Percentiles rank a stretch among this genome's conserved stretches.
Conservation (phyloP, 164 flowering plant genomes). For the Tetrastigma voinierianum region DNA sequence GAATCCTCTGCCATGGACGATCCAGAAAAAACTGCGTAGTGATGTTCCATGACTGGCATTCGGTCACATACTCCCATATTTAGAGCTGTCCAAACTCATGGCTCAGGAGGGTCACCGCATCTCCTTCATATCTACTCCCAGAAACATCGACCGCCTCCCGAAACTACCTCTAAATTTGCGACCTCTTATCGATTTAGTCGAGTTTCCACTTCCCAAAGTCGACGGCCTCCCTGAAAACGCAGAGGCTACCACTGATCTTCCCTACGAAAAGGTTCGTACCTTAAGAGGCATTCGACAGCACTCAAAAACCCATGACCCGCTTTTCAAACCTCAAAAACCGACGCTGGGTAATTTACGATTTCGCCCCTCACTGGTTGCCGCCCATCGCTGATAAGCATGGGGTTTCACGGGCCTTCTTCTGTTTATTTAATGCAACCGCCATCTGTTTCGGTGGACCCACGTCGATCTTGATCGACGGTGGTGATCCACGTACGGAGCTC, state of each 20-base stretch:
- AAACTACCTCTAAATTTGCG: conserved; percentile 13
- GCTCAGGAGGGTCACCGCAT: conserved; percentile 36
- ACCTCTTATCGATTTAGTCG: conserved; percentile 15
- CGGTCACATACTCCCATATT: conserved; percentile 41
- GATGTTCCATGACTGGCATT: conserved; percentile 46
- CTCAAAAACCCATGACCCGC: conserved; percentile 5
- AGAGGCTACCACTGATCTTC: conserved; percentile 33
- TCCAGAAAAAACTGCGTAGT: conserved; percentile 9
- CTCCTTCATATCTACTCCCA: conserved; percentile 31
- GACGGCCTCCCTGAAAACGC: conserved; percentile 18
- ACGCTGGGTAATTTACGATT: conserved; percentile 46
- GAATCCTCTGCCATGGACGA: too few relatives aligned
- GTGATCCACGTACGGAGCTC: neutral
- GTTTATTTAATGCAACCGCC: conserved; percentile 13
- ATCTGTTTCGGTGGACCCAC: conserved; percentile 9
- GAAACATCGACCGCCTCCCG: conserved; percentile 31
- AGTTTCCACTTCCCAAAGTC: conserved; percentile 11
- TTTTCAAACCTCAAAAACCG: conserved; percentile 10
- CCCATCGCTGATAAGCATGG: conserved; percentile 20
- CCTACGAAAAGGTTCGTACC: conserved; percentile 12
- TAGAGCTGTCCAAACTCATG: conserved; percentile 38
- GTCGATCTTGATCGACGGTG: neutral
- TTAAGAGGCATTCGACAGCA: conserved; percentile 22
- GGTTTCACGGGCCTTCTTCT: conserved; percentile 18
- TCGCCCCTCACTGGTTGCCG: conserved; percentile 30